phyloP scores from a whole-genome alignment of 148 eudicot species.

The Rhododendron ferrugineum region DNA sequence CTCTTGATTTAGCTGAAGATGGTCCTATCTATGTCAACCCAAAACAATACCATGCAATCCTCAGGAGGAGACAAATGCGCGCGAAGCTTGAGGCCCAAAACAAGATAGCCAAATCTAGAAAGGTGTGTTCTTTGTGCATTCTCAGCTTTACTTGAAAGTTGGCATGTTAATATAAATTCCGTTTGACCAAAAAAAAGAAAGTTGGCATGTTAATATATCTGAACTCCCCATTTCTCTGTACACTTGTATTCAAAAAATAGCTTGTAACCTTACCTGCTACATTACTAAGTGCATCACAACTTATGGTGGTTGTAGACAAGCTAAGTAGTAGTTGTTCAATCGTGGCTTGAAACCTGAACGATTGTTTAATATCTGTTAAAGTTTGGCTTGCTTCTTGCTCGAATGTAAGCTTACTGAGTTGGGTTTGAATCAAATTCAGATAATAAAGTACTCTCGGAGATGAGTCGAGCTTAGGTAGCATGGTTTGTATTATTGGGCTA shows the following conservation, averaged over 20 bases:
- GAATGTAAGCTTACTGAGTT: background rate
- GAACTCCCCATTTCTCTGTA: background rate
- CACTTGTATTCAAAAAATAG: background rate
- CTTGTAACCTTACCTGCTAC: background rate
- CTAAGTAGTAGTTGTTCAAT: background rate
- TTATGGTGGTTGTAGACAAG: background rate
- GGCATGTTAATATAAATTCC: background rate
- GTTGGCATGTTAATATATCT: background rate
- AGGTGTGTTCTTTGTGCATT: constrained; percentile 19
- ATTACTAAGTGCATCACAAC: background rate
- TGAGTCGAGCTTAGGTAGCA: background rate
- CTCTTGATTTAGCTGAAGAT: constrained; percentile 61
- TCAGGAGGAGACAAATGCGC: constrained; percentile 78
- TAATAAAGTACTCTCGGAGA: background rate
- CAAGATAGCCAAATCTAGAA: constrained; percentile 50
- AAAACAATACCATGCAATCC: constrained; percentile 81
- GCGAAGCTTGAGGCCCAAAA: constrained; percentile 92
- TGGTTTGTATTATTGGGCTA: background rate
- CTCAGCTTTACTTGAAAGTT: background rate
- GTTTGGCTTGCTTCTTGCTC: background rate
- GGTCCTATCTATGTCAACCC: constrained; percentile 85
- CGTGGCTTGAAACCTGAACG: background rate
- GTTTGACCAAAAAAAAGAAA: no score
- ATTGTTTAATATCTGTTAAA: background rate
- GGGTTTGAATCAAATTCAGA: background rate